phyloP scores from a whole-genome alignment of 2,329 filamentous ascomycete genomes.

The Botrytis tulipae region DNA sequence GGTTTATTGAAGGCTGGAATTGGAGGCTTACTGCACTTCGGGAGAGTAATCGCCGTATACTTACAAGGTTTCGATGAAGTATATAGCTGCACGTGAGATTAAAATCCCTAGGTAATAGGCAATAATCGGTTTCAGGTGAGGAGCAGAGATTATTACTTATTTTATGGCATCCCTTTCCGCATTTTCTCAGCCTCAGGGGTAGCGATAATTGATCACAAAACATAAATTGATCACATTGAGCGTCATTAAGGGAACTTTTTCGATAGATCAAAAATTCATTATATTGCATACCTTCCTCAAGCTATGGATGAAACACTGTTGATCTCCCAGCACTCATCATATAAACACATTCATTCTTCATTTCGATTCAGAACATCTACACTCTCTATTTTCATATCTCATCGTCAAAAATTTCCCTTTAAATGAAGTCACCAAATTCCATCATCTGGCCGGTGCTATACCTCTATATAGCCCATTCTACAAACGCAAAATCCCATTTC shows the following conservation, averaged over 20 bases:
- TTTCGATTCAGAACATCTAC: background rate
- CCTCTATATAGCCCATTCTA: background rate
- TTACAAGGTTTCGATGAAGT: background rate
- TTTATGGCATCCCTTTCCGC: background rate
- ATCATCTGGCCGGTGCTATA: background rate
- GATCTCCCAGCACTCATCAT: background rate
- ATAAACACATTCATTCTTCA: background rate
- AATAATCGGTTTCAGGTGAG: background rate
- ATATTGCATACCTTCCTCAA: background rate
- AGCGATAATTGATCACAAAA: background rate
- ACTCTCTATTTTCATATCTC: background rate
- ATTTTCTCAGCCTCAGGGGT: no score
- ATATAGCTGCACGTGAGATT: background rate
- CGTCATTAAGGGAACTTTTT: background rate
- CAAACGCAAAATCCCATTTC: background rate
- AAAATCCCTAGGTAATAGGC: background rate
- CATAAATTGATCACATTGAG: background rate
- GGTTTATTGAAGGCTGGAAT: background rate
- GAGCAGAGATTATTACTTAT: background rate
- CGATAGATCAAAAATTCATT: conserved; percentile 7
- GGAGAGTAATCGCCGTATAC: background rate
- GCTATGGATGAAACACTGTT: background rate
- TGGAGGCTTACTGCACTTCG: no score
- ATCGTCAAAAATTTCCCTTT: background rate
- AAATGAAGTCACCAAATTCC: background rate